These are phyloP conservation scores for Amanita subjunquillea DNA, from an alignment of 768 basidiomycete genomes.

Conservation along the genomic window DNA sequence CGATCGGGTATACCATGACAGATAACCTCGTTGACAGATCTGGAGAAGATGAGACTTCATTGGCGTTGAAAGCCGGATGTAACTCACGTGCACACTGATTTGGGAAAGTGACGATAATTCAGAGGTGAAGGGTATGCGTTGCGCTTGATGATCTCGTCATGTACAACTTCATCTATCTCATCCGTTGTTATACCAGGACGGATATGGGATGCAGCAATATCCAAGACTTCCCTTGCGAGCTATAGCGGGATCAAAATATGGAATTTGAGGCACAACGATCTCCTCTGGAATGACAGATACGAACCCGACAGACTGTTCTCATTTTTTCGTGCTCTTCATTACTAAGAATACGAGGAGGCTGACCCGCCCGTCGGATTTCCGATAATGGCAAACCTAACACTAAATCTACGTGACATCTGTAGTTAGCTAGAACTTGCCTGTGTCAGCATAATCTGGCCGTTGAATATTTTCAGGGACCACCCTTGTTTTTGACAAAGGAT, in stretches of 20 bases:
- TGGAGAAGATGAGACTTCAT: conserved; percentile 15
- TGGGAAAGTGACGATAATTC: conserved; percentile 86
- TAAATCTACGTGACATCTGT: background rate
- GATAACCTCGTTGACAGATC: conserved; percentile 90
- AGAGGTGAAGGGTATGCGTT: conserved; percentile 91
- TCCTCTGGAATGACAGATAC: conserved; percentile 16
- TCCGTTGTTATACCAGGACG: conserved; percentile 93
- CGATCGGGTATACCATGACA: conserved; percentile 96
- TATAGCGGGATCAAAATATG: conserved; percentile 17
- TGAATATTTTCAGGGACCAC: conserved; percentile 75
- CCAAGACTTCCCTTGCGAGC: conserved; percentile 89
- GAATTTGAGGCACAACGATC: background rate
- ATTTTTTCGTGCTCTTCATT: conserved; percentile 81
- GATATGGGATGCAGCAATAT: conserved; percentile 78
- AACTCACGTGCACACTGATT: conserved; percentile 86
- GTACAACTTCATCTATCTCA: conserved; percentile 88
- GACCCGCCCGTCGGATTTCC: conserved; percentile 47
- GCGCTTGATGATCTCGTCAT: conserved; percentile 83
- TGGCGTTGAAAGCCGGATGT: background rate
- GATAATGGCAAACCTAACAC: conserved; percentile 44
- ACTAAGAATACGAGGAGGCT: conserved; percentile 55
- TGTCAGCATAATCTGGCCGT: conserved; percentile 78
- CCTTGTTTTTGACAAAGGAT: conserved; percentile 78
- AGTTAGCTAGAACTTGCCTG: conserved; percentile 18
- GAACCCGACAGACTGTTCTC: conserved; percentile 75